Conservation (phyloP, 768 basidiomycete species). For the Tylopilus vinaceipallidus region DNA sequence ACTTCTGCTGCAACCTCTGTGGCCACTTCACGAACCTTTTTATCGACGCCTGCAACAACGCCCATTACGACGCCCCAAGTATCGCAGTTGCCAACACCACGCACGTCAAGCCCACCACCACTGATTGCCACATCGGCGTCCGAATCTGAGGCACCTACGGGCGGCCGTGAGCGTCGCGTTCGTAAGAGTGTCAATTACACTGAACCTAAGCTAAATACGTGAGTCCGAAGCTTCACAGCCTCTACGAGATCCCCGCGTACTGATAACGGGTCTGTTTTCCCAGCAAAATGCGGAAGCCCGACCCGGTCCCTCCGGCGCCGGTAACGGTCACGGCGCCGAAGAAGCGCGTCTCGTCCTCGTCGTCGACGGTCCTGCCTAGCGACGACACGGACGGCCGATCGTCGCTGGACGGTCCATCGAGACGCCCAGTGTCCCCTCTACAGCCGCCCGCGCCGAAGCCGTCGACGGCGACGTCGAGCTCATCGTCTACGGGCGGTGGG, state of each 20-base stretch:
- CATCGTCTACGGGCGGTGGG: conserved; percentile 25
- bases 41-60: conserved; percentile 44
- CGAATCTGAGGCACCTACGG: conserved; percentile 30
- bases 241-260: neutral
- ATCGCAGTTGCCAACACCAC: conserved; percentile 49
- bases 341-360: conserved; percentile 44
- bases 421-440: conserved; percentile 32
- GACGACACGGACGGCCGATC: conserved; percentile 41
- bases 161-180: conserved; percentile 49
- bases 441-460: conserved; percentile 36
- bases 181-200: conserved; percentile 85
- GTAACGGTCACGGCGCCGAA: conserved; percentile 32
- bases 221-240: conserved; percentile 28
- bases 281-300: conserved; percentile 91
- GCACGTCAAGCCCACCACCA: conserved; percentile 46
- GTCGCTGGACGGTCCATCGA: conserved; percentile 35
- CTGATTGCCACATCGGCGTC: conserved; percentile 33
- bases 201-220: conserved; percentile 89
- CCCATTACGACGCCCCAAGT: conserved; percentile 34
- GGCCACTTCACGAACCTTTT: conserved; percentile 38
- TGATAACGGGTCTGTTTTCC: conserved; percentile 10
- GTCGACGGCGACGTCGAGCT: conserved; percentile 36
- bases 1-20: conserved; percentile 36
- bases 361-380: conserved; percentile 31
- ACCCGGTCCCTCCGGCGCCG: conserved; percentile 42